Percentiles rank a stretch among this genome's conserved stretches.
Evolutionary conservation across 2,329 filamentous ascomycete species (phyloP).

Genomic region (Emericellopsis cladophorae): DNA sequence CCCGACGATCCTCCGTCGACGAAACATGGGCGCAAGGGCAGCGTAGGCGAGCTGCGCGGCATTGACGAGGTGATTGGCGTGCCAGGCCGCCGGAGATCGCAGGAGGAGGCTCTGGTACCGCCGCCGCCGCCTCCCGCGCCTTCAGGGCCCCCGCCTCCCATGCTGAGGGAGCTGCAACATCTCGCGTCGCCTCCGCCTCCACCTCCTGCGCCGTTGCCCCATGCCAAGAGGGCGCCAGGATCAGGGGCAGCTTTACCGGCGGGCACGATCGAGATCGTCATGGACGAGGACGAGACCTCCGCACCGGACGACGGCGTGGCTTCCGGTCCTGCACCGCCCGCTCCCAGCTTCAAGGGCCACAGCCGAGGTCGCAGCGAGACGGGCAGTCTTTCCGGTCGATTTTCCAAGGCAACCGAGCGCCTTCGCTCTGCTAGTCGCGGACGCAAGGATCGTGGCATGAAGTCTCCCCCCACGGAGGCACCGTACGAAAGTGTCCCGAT

Average conservation of each 20-base stretch:
- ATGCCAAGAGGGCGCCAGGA: conserved; percentile 24
- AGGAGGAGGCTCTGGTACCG: conserved; percentile 27
- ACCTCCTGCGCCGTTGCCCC: conserved; percentile 44
- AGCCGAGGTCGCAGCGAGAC: conserved; percentile 44
- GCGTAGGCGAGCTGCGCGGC: conserved; percentile 24
- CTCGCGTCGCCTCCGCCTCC: conserved; percentile 48
- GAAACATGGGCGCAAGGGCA: conserved; percentile 20
- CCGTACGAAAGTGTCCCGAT: conserved; percentile 28
- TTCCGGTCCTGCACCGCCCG: conserved; percentile 27
- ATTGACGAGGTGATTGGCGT: conserved; percentile 32
- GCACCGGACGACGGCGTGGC: conserved; percentile 28
- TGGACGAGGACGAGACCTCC: conserved; percentile 42
- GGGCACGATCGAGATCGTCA: conserved; percentile 53
- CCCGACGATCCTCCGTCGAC: conserved; percentile 22
- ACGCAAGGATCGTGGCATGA: conserved; percentile 26
- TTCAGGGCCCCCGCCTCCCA: conserved; percentile 30
- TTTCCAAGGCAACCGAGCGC: conserved; percentile 45
- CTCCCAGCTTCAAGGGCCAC: conserved; percentile 31
- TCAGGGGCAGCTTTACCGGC: conserved; percentile 31
- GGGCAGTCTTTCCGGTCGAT: conserved; percentile 36
- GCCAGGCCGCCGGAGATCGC: conserved; percentile 28
- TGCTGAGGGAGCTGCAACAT: conserved; percentile 51
- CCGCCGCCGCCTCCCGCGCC: conserved; percentile 37
- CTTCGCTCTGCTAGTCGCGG: conserved; percentile 47
- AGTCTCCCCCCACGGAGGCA: conserved; percentile 14